A percentile compares a stretch with the other conserved stretches of the same genome.
Conservation (phyloP, 805 yeast genomes). For the Monosporozyma solicola region DNA sequence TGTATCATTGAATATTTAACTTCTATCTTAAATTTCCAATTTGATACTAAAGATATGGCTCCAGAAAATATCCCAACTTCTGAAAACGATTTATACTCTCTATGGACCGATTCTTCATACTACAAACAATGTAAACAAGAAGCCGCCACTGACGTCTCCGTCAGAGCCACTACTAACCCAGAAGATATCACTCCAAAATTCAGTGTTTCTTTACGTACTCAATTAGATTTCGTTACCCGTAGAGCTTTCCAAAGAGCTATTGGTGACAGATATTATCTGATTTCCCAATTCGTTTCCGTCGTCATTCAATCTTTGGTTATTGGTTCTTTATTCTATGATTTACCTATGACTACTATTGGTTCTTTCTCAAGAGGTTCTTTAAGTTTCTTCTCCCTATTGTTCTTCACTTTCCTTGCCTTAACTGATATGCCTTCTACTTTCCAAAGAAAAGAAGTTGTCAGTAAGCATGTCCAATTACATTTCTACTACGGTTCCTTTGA, state of each 20-base stretch:
- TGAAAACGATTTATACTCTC: constrained; percentile 39
- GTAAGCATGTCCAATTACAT: constrained; percentile 56
- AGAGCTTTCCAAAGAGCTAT: constrained; percentile 39
- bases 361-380: constrained; percentile 47
- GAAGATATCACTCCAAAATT: constrained; percentile 23
- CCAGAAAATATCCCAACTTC: constrained; percentile 20
- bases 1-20: constrained; percentile 59
- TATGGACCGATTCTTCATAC: constrained; percentile 23
- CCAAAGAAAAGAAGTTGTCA: constrained; percentile 44
- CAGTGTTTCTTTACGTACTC: constrained; percentile 27
- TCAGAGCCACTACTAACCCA: constrained; percentile 19
- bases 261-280: constrained; percentile 38
- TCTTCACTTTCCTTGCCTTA: constrained; percentile 50
- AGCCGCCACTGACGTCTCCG: constrained; percentile 25
- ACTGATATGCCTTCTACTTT: constrained; percentile 45
- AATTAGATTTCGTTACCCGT: constrained; percentile 35
- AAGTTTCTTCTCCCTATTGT: constrained; percentile 41
- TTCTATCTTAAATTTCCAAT: constrained; percentile 40
- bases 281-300: constrained; percentile 36
- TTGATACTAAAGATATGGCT: constrained; percentile 3
- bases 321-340: constrained; percentile 44
- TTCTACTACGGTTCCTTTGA: constrained; percentile 62
- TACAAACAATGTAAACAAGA: constrained; percentile 14
- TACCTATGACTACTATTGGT: constrained; percentile 36
- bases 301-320: constrained; percentile 34